Evolutionary conservation across 2,329 filamentous ascomycete genomes (phyloP).

Genomic region (Pezicula rhizophila): DNA sequence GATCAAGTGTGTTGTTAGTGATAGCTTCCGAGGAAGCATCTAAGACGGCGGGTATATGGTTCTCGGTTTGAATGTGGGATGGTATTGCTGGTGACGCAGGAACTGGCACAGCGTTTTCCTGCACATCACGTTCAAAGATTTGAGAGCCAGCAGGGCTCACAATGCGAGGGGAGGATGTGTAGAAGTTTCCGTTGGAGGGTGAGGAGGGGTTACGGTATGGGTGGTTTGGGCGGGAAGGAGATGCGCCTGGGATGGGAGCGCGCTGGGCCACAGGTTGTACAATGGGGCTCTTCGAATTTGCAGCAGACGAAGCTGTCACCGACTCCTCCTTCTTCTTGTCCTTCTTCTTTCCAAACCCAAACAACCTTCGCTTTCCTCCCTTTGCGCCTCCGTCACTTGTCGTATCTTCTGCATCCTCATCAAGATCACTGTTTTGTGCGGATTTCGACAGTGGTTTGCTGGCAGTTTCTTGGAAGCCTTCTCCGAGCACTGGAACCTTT

Average conservation of each 20-base stretch:
- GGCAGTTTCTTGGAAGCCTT: conserved; percentile 25
- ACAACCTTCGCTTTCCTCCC: conserved; percentile 50
- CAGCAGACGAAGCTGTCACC: conserved; percentile 10
- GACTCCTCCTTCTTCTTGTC: conserved; percentile 37
- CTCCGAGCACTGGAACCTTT: conserved; percentile 26
- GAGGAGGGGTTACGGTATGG: conserved; percentile 40
- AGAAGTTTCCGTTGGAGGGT: conserved; percentile 60
- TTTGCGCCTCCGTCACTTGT: conserved; percentile 32
- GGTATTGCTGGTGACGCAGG: conserved; percentile 83
- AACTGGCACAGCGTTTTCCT: conserved; percentile 63
- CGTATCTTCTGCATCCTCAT: conserved; percentile 19
- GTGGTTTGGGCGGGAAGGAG: conserved; percentile 35
- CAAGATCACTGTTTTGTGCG: conserved; percentile 20
- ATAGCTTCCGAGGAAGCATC: conserved; percentile 90
- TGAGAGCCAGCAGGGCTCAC: conserved; percentile 71
- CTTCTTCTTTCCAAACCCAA: conserved; percentile 60
- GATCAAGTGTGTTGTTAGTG: conserved; percentile 77
- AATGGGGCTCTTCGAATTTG: conserved; percentile 17
- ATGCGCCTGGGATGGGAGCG: conserved; percentile 33
- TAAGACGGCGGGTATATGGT: conserved; percentile 85
- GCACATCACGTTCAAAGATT: conserved; percentile 94
- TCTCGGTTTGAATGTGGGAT: conserved; percentile 87
- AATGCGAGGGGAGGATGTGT: conserved; percentile 65
- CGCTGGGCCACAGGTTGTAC: conserved; percentile 20
- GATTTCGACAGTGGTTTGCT: conserved; percentile 15